Percentiles rank a stretch among this genome's conserved stretches.
These are phyloP conservation scores for Domatiomyces catenatus DNA, from an alignment of 2,329 filamentous ascomycete species.

Conservation along the genomic window DNA sequence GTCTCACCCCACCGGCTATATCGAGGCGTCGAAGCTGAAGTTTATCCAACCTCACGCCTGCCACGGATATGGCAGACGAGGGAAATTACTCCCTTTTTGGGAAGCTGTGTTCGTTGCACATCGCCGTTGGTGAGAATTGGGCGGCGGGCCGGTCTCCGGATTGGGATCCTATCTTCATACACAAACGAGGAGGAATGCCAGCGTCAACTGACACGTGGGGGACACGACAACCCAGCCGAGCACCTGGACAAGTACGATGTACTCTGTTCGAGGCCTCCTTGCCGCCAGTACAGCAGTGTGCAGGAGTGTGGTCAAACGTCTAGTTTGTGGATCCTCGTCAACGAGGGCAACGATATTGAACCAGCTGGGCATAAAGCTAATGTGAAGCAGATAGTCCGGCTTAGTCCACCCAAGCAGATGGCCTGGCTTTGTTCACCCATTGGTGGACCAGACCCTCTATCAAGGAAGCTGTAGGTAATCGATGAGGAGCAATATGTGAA, in stretches of 20 bases:
- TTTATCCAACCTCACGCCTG: not conserved
- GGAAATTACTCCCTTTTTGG: slow-evolving; percentile 4
- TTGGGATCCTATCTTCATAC: not conserved
- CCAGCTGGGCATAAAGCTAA: not conserved
- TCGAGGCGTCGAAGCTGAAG: not conserved
- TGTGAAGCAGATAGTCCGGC: not conserved
- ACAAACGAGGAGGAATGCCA: not conserved
- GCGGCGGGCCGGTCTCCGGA: not conserved
- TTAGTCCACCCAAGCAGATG: not conserved
- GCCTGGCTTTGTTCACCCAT: not conserved
- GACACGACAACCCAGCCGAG: not conserved
- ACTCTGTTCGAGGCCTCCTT: not conserved
- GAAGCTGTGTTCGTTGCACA: not conserved
- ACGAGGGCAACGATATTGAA: not conserved
- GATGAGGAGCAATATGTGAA: not conserved
- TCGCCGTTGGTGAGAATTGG: not conserved
- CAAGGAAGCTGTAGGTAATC: not conserved
- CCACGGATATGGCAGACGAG: not conserved
- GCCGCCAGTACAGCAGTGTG: not conserved
- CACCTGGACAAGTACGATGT: too few species aligned
- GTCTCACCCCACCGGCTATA: not conserved
- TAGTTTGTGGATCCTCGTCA: not conserved
- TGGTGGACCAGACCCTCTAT: not conserved
- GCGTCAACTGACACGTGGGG: not conserved
- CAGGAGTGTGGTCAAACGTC: not conserved